A percentile compares a stretch with the other conserved stretches of the same genome.
These are phyloP conservation scores for Trichoderma virens DNA, from an alignment of 495 filamentous ascomycete genomes.

Conservation along the genomic window DNA sequence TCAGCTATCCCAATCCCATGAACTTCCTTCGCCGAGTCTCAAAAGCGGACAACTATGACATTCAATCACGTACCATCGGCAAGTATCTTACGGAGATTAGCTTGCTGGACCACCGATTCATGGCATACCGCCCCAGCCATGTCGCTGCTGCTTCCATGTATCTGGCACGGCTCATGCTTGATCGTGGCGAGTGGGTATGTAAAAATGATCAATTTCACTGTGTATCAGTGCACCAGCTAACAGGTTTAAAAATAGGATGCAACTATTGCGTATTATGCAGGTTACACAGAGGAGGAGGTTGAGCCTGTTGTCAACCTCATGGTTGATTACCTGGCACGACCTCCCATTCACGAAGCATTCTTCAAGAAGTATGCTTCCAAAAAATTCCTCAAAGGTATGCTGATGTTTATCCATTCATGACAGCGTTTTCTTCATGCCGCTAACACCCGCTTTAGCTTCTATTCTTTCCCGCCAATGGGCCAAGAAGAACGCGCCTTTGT, in stretches of 20 bases:
- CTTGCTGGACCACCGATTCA: constrained; percentile 85
- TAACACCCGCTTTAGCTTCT: constrained; percentile 55
- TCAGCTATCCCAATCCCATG: constrained; percentile 99
- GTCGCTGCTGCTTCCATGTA: constrained; percentile 93
- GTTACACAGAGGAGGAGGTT: constrained; percentile 87
- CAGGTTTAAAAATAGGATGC: constrained; percentile 53
- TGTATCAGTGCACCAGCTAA: too few relatives aligned
- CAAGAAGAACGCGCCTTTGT: constrained; percentile 56
- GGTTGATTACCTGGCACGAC: constrained; percentile 87
- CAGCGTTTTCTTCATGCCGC: background rate
- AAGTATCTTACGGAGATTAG: constrained; percentile 99
- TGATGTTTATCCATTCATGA: constrained; percentile 15
- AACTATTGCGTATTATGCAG: constrained; percentile 85
- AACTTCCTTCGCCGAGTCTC: constrained; percentile 98
- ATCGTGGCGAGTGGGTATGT: constrained; percentile 83
- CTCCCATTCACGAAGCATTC: constrained; percentile 90
- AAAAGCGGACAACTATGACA: constrained; percentile 97
- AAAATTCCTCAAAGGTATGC: constrained; percentile 89
- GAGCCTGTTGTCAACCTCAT: constrained; percentile 87
- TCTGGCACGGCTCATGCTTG: constrained; percentile 78
- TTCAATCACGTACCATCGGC: constrained; percentile 89
- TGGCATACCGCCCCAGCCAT: constrained; percentile 78
- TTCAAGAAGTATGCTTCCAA: constrained; percentile 99
- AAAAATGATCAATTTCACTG: too few relatives aligned
- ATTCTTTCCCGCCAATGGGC: constrained; percentile 89